Percentiles rank a stretch among this genome's conserved stretches.
phyloP scores from a whole-genome alignment of 345 rosid species.

The Brassica incana region DNA sequence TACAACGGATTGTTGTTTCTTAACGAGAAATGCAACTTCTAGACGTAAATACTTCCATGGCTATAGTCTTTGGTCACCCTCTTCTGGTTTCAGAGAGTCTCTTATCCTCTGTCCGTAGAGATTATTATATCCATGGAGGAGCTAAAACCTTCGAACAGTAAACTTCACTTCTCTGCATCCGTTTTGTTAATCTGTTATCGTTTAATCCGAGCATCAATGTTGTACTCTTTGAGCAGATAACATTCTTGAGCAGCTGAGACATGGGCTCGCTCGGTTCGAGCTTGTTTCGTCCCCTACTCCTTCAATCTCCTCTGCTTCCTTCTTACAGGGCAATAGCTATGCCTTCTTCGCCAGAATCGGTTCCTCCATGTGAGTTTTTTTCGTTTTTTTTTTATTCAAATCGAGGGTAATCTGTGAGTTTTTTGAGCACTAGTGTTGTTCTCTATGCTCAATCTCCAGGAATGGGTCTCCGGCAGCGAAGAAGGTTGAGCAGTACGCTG shows the following conservation, averaged over 20 bases:
- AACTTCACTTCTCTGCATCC: background rate
- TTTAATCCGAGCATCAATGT: background rate
- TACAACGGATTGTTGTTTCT: constrained; percentile 22
- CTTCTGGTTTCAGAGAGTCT: background rate
- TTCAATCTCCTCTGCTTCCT: constrained; percentile 36
- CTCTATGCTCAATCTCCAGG: constrained; percentile 28
- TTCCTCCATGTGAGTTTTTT: constrained; percentile 50
- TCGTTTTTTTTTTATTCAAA: background rate
- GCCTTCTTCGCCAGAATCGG: constrained; percentile 79
- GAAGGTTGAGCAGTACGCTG: constrained; percentile 66
- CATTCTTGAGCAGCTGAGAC: constrained; percentile 64
- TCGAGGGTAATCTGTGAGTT: background rate
- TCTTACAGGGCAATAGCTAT: constrained; percentile 28
- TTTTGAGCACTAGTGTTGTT: background rate
- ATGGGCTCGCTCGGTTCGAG: constrained; percentile 74
- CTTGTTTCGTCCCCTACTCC: constrained; percentile 57
- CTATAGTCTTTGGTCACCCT: background rate
- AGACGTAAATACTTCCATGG: no score
- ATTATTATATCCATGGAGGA: constrained; percentile 31
- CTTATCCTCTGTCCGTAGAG: background rate
- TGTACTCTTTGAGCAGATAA: constrained; percentile 41
- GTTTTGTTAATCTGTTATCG: background rate
- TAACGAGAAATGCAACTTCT: no score
- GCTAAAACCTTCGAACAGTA: constrained; percentile 36
- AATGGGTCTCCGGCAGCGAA: constrained; percentile 54